Percentiles rank a stretch among this genome's conserved stretches.
Evolutionary conservation across 1,139 yeast genomes (phyloP).

Genomic region (Debaryomyces nepalensis): DNA sequence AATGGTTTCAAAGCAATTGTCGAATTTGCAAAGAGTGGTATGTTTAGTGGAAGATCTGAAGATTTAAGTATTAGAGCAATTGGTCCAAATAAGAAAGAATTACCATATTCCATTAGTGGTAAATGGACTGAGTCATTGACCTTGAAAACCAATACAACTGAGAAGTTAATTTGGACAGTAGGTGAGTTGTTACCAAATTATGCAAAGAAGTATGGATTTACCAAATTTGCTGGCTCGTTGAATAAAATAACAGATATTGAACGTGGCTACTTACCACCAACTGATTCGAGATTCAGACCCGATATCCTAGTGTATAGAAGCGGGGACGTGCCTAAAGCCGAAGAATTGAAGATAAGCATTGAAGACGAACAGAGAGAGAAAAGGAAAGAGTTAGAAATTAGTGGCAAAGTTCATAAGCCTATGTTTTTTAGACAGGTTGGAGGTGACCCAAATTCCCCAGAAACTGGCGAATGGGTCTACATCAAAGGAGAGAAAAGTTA

Average conservation of each 20-base stretch:
- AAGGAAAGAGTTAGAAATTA: conserved; percentile 61
- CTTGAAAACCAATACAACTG: conserved; percentile 46
- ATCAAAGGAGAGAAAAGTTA: conserved; percentile 68
- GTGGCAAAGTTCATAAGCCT: conserved; percentile 55
- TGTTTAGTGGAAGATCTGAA: conserved; percentile 90
- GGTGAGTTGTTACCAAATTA: conserved; percentile 66
- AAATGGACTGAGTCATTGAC: conserved; percentile 75
- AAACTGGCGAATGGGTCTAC: conserved; percentile 61
- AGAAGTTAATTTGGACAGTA: conserved; percentile 64
- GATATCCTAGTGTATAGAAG: conserved; percentile 76
- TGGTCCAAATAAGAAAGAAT: conserved; percentile 41
- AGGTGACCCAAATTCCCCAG: conserved; percentile 29
- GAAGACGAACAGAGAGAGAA: conserved; percentile 84
- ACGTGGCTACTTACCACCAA: conserved; percentile 67
- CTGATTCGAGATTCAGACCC: conserved; percentile 89
- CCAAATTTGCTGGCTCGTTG: conserved; percentile 78
- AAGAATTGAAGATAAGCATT: conserved; percentile 61
- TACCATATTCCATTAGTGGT: conserved; percentile 57
- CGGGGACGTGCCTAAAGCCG: conserved; percentile 74
- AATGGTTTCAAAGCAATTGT: conserved; percentile 70
- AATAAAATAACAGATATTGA: conserved; percentile 80
- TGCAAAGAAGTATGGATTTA: conserved; percentile 78
- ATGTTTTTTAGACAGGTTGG: conserved; percentile 62
- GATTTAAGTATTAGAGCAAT: conserved; percentile 64
- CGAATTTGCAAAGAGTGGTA: conserved; percentile 70